These are phyloP conservation scores for Suhomyces guaymorum DNA, from an alignment of 1,139 yeast genomes.

Conservation along the genomic window DNA sequence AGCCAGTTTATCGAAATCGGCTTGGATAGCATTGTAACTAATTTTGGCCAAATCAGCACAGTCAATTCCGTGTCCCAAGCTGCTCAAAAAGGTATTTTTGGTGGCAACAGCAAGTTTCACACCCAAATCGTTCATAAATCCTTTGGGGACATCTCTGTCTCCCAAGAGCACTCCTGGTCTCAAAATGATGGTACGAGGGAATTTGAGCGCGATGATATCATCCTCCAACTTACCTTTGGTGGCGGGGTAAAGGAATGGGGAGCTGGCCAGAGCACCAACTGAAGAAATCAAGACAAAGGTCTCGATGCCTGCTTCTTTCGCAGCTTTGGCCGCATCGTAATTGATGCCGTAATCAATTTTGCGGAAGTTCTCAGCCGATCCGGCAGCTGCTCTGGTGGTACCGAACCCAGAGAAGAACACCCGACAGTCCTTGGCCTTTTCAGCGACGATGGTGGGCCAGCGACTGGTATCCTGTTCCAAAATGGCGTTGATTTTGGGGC, in stretches of 20 bases:
- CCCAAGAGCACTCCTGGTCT: constrained; percentile 74
- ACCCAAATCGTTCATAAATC: constrained; percentile 29
- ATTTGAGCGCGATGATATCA: constrained; percentile 55
- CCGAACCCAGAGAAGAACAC: constrained; percentile 65
- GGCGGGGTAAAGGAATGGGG: constrained; percentile 53
- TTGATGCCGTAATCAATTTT: constrained; percentile 72
- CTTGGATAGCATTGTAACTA: not conserved
- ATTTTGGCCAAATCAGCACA: constrained; percentile 32
- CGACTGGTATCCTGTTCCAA: constrained; percentile 39
- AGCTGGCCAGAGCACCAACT: constrained; percentile 54
- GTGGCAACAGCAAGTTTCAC: constrained; percentile 31
- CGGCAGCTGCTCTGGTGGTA: constrained; percentile 73
- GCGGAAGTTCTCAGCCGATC: constrained; percentile 64
- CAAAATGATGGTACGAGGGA: constrained; percentile 66
- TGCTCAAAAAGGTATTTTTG: constrained; percentile 30
- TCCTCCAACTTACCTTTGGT: constrained; percentile 69
- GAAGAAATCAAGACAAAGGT: constrained; percentile 67
- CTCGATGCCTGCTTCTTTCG: constrained; percentile 62
- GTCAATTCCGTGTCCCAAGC: constrained; percentile 19
- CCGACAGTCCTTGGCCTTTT: constrained; percentile 20
- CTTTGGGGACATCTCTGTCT: constrained; percentile 48
- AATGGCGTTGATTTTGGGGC: constrained; percentile 29
- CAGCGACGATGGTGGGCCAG: constrained; percentile 40
- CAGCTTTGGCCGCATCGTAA: constrained; percentile 63
- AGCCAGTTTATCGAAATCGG: constrained; percentile 1